Percentiles rank a stretch among this genome's conserved stretches.
Conservation (phyloP, 1,284 basidiomycete genomes). For the Wallemia hederae region DNA sequence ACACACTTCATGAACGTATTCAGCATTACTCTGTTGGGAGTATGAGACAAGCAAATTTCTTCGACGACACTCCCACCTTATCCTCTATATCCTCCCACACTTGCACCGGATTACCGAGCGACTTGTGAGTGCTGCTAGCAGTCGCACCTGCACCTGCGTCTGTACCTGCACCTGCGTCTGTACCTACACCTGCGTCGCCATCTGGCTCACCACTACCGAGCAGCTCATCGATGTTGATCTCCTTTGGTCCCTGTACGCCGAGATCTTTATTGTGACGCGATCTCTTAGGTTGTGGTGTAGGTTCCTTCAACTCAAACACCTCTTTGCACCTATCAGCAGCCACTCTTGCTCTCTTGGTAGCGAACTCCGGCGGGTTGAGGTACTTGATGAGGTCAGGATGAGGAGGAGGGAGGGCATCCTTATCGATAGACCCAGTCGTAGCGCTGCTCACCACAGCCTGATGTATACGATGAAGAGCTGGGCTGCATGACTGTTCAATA, state of each 20-base stretch:
- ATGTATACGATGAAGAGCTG: constrained; percentile 63
- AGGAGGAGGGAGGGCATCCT: constrained; percentile 46
- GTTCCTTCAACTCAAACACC: constrained; percentile 33
- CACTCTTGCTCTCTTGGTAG: constrained; percentile 28
- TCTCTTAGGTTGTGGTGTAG: background rate
- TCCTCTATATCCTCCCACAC: background rate
- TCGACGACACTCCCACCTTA: background rate
- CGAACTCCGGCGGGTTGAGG: constrained; percentile 40
- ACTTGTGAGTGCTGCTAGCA: background rate
- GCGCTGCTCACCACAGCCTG: constrained; percentile 74
- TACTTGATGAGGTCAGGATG: constrained; percentile 59
- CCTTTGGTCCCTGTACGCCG: background rate
- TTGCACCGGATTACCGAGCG: background rate
- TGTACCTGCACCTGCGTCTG: background rate
- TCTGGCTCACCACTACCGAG: background rate
- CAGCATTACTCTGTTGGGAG: background rate
- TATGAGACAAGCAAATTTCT: background rate
- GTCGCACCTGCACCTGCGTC: no score
- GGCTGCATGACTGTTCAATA: constrained; percentile 48
- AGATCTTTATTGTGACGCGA: background rate
- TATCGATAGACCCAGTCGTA: constrained; percentile 37
- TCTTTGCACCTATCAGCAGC: constrained; percentile 31
- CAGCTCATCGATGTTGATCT: constrained; percentile 4
- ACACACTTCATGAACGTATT: background rate
- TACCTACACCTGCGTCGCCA: background rate